phyloP scores from a whole-genome alignment of 2,329 filamentous ascomycete genomes.

The Aphanocladium album region DNA sequence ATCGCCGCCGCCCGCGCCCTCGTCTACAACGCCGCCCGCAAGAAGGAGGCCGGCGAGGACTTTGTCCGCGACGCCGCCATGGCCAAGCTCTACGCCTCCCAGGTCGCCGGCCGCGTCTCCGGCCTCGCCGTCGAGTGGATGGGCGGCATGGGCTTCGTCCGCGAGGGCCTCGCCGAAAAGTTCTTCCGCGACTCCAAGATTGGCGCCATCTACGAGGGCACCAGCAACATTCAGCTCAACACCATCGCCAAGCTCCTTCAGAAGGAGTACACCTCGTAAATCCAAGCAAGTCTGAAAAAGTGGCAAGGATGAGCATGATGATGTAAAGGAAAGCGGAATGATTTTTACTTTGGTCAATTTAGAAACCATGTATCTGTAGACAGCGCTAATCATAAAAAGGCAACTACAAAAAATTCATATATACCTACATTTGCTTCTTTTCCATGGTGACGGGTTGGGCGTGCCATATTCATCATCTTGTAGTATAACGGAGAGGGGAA shows the following conservation, averaged over 20 bases:
- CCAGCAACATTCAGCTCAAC: constrained; percentile 64
- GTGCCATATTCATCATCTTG: no score
- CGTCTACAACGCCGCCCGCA: constrained; percentile 92
- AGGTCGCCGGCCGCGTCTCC: constrained; percentile 83
- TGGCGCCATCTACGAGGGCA: constrained; percentile 94
- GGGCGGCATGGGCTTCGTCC: constrained; percentile 98
- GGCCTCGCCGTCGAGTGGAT: constrained; percentile 95
- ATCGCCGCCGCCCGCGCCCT: constrained; percentile 86
- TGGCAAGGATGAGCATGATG: neutral
- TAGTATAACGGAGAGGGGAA: no score
- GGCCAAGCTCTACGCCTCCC: constrained; percentile 93
- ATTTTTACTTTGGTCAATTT: neutral
- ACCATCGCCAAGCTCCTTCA: constrained; percentile 59
- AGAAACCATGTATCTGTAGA: constrained; percentile 3
- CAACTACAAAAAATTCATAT: neutral
- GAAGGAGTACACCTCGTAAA: constrained; percentile 52
- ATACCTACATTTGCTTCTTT: neutral
- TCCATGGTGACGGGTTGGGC: neutral
- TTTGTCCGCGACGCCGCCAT: constrained; percentile 96
- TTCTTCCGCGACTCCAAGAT: constrained; percentile 98
- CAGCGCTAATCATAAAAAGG: neutral
- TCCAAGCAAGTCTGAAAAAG: neutral
- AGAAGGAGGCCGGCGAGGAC: constrained; percentile 95
- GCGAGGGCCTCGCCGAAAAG: constrained; percentile 96
- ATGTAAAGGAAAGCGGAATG: neutral